Percentiles rank a stretch among this genome's conserved stretches.
Conservation (phyloP, 192 early-diverging fungal genomes). For the Physocladia obscura region DNA sequence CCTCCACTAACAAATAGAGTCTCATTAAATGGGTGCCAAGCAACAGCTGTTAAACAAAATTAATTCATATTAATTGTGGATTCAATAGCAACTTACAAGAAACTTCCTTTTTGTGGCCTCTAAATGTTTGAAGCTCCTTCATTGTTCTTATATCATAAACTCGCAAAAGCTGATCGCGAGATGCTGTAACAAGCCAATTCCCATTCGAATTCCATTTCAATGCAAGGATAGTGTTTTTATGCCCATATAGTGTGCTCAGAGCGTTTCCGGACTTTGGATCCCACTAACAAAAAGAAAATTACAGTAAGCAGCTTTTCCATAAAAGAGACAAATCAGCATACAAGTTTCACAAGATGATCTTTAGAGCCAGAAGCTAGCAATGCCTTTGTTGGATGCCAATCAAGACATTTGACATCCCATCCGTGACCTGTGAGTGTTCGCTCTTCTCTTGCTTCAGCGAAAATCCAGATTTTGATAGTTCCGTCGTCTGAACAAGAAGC, state of each 20-base stretch:
- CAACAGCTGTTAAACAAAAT: conserved; percentile 56
- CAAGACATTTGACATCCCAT: conserved; percentile 95
- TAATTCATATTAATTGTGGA: too few species aligned
- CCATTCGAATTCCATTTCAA: conserved; percentile 97
- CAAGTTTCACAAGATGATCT: conserved; percentile 89
- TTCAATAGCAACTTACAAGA: conserved; percentile 57
- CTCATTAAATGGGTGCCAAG: conserved; percentile 96
- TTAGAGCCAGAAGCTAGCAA: conserved; percentile 92
- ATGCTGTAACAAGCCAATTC: conserved; percentile 90
- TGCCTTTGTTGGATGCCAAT: conserved; percentile 95
- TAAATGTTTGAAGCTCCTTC: conserved; percentile 83
- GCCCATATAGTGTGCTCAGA: conserved; percentile 87
- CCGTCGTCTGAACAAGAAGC: conserved; percentile 93
- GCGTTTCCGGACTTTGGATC: conserved; percentile 88
- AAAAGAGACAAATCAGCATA: background rate
- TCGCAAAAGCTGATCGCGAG: conserved; percentile 86
- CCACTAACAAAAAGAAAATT: conserved; percentile 66
- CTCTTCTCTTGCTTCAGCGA: conserved; percentile 82
- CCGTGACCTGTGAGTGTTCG: conserved; percentile 81
- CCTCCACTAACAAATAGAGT: conserved; percentile 87
- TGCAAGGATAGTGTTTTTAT: conserved; percentile 88
- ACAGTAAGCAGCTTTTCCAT: background rate
- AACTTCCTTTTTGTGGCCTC: conserved; percentile 87
- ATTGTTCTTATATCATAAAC: conserved; percentile 94
- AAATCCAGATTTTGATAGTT: conserved; percentile 95